phyloP scores from a whole-genome alignment of 768 basidiomycete genomes.

The Tephrocybe sp. region DNA sequence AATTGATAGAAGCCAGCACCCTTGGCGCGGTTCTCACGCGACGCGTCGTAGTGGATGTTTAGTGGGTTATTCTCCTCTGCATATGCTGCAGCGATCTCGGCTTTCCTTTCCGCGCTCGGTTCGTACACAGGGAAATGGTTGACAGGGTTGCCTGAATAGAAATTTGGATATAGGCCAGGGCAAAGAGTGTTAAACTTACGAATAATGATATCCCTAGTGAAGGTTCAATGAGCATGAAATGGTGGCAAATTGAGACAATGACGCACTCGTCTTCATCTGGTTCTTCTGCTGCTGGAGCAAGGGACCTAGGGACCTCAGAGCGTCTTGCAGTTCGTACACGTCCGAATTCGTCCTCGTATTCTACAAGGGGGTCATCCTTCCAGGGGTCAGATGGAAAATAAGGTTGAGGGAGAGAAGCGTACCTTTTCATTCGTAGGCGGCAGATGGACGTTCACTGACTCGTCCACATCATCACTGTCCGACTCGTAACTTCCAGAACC shows the following conservation, averaged over 20 bases:
- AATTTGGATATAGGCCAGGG: neutral
- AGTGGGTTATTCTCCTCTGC: constrained; percentile 75
- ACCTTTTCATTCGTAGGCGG: constrained; percentile 41
- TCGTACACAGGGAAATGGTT: constrained; percentile 88
- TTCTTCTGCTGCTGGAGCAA: constrained; percentile 47
- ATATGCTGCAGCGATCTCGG: constrained; percentile 68
- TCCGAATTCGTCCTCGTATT: constrained; percentile 88
- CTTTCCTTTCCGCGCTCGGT: constrained; percentile 77
- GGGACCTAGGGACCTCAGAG: constrained; percentile 76
- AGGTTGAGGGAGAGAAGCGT: constrained; percentile 10
- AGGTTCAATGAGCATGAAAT: constrained; percentile 8
- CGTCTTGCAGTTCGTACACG: constrained; percentile 65
- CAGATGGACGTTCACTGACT: constrained; percentile 65
- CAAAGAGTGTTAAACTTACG: constrained; percentile 32
- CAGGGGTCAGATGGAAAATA: constrained; percentile 6
- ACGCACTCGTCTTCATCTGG: constrained; percentile 61
- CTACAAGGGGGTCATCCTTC: constrained; percentile 76
- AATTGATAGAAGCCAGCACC: constrained; percentile 95
- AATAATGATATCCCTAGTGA: constrained; percentile 57
- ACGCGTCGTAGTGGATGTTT: constrained; percentile 78
- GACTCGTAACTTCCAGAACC: constrained; percentile 52
- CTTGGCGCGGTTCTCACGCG: constrained; percentile 79
- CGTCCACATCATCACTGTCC: constrained; percentile 78
- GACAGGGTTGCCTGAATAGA: constrained; percentile 66
- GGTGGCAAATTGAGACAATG: constrained; percentile 3